Percentiles rank a stretch among this genome's conserved stretches.
phyloP scores from a whole-genome alignment of 73 alveolate genomes.

The Paraurostyla sp. region DNA sequence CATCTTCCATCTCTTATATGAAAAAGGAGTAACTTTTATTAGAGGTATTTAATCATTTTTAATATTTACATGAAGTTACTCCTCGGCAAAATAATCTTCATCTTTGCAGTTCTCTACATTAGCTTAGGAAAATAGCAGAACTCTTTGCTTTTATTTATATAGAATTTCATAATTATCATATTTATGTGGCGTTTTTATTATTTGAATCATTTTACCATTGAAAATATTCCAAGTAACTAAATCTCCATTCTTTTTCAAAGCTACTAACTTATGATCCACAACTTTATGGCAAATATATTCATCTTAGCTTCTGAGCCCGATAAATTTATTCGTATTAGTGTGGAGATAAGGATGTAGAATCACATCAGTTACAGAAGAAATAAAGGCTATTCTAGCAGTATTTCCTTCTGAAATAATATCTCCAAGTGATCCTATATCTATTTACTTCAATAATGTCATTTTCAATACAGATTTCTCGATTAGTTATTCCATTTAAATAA shows the following conservation, averaged over 20 bases:
- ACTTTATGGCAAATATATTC: neutral
- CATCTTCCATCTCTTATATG: no score
- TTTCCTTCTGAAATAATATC: neutral
- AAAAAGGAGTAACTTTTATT: no score
- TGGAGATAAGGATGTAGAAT: neutral
- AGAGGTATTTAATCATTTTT: no score
- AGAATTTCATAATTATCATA: neutral
- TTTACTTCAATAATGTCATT: neutral
- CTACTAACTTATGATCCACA: neutral
- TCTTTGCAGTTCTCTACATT: no score
- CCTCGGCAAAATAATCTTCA: no score
- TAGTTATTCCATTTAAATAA: neutral
- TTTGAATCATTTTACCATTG: neutral
- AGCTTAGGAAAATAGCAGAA: no score
- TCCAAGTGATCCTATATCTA: slow-evolving; percentile 40
- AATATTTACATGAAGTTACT: no score
- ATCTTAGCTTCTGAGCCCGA: neutral
- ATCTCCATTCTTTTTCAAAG: neutral
- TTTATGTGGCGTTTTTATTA: neutral
- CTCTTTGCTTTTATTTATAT: no score
- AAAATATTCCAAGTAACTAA: slow-evolving; percentile 1
- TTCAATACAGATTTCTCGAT: neutral
- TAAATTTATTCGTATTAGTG: slow-evolving; percentile 17
- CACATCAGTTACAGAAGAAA: neutral
- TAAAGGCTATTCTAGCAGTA: neutral